Conservation (phyloP, 352 stramenopile species). For the Pythium vanterpoolii region DNA sequence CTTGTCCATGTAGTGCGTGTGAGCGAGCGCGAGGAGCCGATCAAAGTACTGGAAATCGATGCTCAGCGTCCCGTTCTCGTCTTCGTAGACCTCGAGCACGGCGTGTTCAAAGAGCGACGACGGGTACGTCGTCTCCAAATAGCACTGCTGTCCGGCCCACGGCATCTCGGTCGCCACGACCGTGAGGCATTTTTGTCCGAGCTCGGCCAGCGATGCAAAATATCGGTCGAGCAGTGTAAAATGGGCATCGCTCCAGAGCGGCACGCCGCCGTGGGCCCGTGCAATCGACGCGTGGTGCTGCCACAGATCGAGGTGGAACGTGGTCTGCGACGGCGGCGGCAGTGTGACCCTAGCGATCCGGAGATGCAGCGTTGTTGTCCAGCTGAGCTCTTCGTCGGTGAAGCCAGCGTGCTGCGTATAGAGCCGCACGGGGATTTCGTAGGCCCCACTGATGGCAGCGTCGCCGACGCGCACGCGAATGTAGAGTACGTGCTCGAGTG, state of each 20-base stretch:
- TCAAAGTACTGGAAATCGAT: conserved; percentile 76
- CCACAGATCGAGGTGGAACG: conserved; percentile 77
- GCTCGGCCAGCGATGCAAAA: conserved; percentile 45
- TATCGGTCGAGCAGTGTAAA: conserved; percentile 71
- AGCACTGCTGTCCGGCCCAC: conserved; percentile 76
- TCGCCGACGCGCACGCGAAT: conserved; percentile 41
- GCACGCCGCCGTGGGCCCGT: conserved; percentile 34
- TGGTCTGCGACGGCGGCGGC: conserved; percentile 40
- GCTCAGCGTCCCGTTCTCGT: conserved; percentile 21
- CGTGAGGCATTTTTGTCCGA: conserved; percentile 72
- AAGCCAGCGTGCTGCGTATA: conserved; percentile 70
- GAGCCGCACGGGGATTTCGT: conserved; percentile 62
- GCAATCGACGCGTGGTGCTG: conserved; percentile 68
- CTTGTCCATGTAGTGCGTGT: conserved; percentile 45
- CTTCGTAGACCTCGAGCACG: conserved; percentile 59
- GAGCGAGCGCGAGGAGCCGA: conserved; percentile 47
- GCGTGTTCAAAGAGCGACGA: conserved; percentile 72
- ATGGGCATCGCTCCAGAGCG: conserved; percentile 65
- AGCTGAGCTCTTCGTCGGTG: conserved; percentile 60
- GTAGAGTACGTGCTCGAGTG: conserved; percentile 53
- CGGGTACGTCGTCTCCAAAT: conserved; percentile 58
- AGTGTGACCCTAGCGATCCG: conserved; percentile 53
- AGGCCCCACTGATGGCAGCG: conserved; percentile 37
- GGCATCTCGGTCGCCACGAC: conserved; percentile 76
- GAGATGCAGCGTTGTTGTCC: conserved; percentile 51